A percentile compares a stretch with the other conserved stretches of the same genome.
These are phyloP conservation scores for Cordia subcordata DNA, from an alignment of 257 asterid genomes.

Conservation along the genomic window DNA sequence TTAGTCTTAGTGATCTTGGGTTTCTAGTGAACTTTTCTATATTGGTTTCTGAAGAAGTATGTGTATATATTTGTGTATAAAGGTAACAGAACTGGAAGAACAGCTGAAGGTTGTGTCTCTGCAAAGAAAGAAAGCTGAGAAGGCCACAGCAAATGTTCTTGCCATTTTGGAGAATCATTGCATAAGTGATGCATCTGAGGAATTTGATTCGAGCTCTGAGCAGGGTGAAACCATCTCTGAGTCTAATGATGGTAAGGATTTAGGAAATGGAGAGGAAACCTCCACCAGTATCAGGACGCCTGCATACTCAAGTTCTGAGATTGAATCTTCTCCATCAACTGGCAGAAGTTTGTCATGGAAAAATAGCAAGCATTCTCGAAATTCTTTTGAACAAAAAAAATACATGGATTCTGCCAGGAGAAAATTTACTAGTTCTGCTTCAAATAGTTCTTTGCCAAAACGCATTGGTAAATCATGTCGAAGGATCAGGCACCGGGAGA, in stretches of 20 bases:
- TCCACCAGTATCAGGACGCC: slow-evolving; percentile 37
- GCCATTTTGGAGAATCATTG: slow-evolving; percentile 65
- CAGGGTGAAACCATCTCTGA: slow-evolving; percentile 39
- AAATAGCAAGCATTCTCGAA: slow-evolving; percentile 54
- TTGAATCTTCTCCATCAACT: slow-evolving; percentile 63
- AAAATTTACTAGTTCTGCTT: slow-evolving; percentile 47
- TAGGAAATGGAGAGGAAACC: slow-evolving; percentile 25
- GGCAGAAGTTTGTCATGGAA: slow-evolving; percentile 87
- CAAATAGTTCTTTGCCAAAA: slow-evolving; percentile 48
- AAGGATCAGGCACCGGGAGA: slow-evolving; percentile 64
- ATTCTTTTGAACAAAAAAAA: slow-evolving; percentile 52
- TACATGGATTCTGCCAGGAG: slow-evolving; percentile 50
- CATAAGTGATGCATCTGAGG: slow-evolving; percentile 64
- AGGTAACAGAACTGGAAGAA: slow-evolving; percentile 84
- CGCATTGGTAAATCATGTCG: slow-evolving; percentile 85
- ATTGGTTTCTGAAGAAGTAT: slow-evolving; percentile 8
- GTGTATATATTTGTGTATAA: slow-evolving; percentile 7
- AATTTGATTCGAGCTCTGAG: slow-evolving; percentile 66
- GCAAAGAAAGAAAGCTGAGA: slow-evolving; percentile 88
- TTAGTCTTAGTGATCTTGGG: not conserved
- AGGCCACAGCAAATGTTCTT: slow-evolving; percentile 81
- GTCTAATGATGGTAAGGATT: slow-evolving; percentile 30
- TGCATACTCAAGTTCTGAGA: slow-evolving; percentile 64
- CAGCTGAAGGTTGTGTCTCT: slow-evolving; percentile 64
- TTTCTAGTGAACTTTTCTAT: not conserved